Percentiles rank a stretch among this genome's conserved stretches.
These are phyloP conservation scores for Amanita rimosa DNA, from an alignment of 768 basidiomycete species.

Conservation along the genomic window DNA sequence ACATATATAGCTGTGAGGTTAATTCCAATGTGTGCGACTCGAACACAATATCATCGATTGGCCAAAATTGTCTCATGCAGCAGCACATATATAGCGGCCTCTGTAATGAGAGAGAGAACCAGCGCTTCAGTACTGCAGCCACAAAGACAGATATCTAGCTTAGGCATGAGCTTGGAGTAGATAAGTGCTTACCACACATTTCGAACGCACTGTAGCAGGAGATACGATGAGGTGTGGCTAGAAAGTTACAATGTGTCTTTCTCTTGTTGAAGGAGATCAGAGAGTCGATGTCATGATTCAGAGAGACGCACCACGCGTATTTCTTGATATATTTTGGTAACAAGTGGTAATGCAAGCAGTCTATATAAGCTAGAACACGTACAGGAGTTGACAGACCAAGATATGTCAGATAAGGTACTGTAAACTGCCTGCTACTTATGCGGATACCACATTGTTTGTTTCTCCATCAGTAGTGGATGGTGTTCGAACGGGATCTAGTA, in stretches of 20 bases:
- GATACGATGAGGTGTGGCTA: no score
- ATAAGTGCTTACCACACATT: no score
- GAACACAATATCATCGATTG: no score
- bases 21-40: no score
- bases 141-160: background rate
- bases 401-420: conserved; percentile 1
- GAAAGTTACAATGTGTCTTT: no score
- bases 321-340: background rate
- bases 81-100: background rate
- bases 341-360: conserved; percentile 17
- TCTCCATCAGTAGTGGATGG: conserved; percentile 41
- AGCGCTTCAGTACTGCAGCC: background rate
- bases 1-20: no score
- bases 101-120: background rate
- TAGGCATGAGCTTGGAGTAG: background rate
- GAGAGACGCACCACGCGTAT: background rate
- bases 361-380: conserved; percentile 26
- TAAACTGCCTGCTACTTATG: conserved; percentile 18
- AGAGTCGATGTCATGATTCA: no score
- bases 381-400: conserved; percentile 11
- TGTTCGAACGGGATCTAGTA: conserved; percentile 56
- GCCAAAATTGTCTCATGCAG: no score
- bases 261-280: background rate
- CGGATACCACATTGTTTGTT: conserved; percentile 48
- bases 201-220: no score